Evolutionary conservation across 306 rosid species (phyloP).

Genomic region (Calophaca sinica): DNA sequence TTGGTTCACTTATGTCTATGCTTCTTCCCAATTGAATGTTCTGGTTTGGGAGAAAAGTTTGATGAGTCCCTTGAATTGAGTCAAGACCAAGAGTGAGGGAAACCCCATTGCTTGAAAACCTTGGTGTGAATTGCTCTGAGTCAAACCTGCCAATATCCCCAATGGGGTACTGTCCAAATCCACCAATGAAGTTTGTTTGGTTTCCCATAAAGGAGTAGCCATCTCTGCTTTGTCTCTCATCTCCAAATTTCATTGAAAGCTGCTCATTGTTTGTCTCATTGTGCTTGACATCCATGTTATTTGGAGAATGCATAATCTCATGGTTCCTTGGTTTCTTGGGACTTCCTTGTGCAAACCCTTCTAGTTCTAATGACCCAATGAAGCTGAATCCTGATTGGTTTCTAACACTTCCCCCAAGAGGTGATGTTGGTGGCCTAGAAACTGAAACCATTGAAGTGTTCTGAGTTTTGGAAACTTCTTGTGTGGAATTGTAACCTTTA

Average conservation of each 20-base stretch:
- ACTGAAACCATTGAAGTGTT: conserved; percentile 57
- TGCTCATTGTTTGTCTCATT: conserved; percentile 59
- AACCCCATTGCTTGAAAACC: conserved; percentile 86
- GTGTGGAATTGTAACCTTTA: conserved; percentile 64
- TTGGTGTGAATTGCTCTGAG: conserved; percentile 78
- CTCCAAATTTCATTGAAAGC: conserved; percentile 70
- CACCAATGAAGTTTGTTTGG: conserved; percentile 86
- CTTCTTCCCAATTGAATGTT: conserved; percentile 84
- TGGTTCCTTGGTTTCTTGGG: conserved; percentile 82
- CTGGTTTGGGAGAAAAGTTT: conserved; percentile 76
- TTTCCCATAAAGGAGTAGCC: conserved; percentile 81
- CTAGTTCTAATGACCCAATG: conserved; percentile 87
- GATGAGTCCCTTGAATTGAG: conserved; percentile 75
- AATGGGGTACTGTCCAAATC: conserved; percentile 94
- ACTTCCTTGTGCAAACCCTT: conserved; percentile 84
- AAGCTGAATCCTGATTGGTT: conserved; percentile 82
- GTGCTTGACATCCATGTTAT: conserved; percentile 62
- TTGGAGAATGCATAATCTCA: conserved; percentile 61
- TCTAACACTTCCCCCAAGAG: conserved; percentile 58
- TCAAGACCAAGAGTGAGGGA: conserved; percentile 97
- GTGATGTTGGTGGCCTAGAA: conserved; percentile 62
- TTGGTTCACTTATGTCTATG: conserved; percentile 72
- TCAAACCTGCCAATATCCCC: conserved; percentile 87
- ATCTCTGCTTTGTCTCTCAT: conserved; percentile 77
- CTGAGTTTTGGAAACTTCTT: conserved; percentile 56